Evolutionary conservation across 805 yeast species (phyloP).

Genomic region (Hanseniaspora singularis): DNA sequence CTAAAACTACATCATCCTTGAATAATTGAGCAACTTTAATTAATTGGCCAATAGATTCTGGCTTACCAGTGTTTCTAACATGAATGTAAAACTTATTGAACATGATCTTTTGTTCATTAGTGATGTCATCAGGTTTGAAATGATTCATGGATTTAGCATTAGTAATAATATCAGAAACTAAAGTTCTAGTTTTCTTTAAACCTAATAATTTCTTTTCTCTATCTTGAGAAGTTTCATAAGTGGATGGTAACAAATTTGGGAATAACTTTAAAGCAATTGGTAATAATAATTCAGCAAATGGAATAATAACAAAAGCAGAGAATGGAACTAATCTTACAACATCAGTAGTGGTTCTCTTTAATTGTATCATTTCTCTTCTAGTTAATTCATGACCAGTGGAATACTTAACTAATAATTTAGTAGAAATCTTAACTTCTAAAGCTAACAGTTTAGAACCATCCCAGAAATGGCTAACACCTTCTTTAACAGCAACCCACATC

Average conservation of each 20-base stretch:
- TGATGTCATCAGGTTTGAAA: conserved; percentile 52
- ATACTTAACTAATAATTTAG: conserved; percentile 67
- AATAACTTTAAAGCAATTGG: conserved; percentile 86
- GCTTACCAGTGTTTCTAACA: conserved; percentile 49
- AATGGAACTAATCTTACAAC: conserved; percentile 83
- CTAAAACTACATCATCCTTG: conserved; percentile 86
- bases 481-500: conserved; percentile 75
- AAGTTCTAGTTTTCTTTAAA: conserved; percentile 50
- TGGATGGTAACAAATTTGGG: conserved; percentile 89
- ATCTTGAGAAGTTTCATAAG: conserved; percentile 60
- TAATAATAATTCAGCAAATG: conserved; percentile 83
- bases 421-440: conserved; percentile 73
- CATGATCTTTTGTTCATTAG: conserved; percentile 60
- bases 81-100: conserved; percentile 70
- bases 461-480: conserved; percentile 87
- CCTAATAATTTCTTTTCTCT: conserved; percentile 45
- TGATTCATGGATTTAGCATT: conserved; percentile 57
- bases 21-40: conserved; percentile 77
- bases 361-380: conserved; percentile 79
- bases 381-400: conserved; percentile 83
- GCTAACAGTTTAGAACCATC: conserved; percentile 90
- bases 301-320: conserved; percentile 76
- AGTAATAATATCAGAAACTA: conserved; percentile 50
- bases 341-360: conserved; percentile 77
- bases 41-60: conserved; percentile 57